phyloP scores from a whole-genome alignment of 2,329 filamentous ascomycete species.

The Fonsecaea pedrosoi region DNA sequence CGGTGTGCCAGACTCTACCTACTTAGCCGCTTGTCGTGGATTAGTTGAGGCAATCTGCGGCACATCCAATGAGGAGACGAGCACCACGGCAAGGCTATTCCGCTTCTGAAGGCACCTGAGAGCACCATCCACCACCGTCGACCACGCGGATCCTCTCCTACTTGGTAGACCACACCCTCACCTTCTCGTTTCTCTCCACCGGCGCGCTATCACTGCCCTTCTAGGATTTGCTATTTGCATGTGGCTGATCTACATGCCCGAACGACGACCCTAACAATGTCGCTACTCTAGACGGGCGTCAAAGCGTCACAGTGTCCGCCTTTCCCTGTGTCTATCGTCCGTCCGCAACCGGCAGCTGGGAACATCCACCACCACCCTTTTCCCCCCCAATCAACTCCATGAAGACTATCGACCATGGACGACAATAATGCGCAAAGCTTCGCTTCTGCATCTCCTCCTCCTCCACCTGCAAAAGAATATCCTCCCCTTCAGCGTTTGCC shows the following conservation, averaged over 20 bases:
- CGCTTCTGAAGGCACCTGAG: slow-evolving; percentile 1
- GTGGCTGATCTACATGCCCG: slow-evolving; percentile 36
- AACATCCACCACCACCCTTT: slow-evolving; percentile 20
- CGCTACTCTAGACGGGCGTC: slow-evolving; percentile 36
- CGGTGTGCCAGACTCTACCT: slow-evolving; percentile 14
- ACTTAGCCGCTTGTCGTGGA: slow-evolving; percentile 16
- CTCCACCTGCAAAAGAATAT: slow-evolving; percentile 30
- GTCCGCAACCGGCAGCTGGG: slow-evolving; percentile 15
- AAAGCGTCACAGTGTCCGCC: slow-evolving; percentile 31
- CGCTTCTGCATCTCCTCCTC: slow-evolving; percentile 34
- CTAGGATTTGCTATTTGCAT: slow-evolving; percentile 28
- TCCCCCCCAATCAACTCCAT: slow-evolving; percentile 20
- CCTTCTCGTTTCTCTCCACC: slow-evolving; percentile 12
- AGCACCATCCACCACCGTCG: not conserved
- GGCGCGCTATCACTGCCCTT: slow-evolving; percentile 5
- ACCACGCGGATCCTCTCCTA: slow-evolving; percentile 16
- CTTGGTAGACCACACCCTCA: slow-evolving; percentile 4
- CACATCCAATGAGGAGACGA: slow-evolving; percentile 4
- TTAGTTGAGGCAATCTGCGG: slow-evolving; percentile 20
- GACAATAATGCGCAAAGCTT: slow-evolving; percentile 30
- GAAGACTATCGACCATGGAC: slow-evolving; percentile 25
- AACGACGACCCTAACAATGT: slow-evolving; percentile 35
- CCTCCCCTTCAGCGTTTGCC: slow-evolving; percentile 31
- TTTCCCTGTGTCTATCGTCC: slow-evolving; percentile 17
- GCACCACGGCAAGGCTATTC: slow-evolving; percentile 10